Evolutionary conservation across 2,329 filamentous ascomycete species (phyloP).

Genomic region (Diaporthe vexans): DNA sequence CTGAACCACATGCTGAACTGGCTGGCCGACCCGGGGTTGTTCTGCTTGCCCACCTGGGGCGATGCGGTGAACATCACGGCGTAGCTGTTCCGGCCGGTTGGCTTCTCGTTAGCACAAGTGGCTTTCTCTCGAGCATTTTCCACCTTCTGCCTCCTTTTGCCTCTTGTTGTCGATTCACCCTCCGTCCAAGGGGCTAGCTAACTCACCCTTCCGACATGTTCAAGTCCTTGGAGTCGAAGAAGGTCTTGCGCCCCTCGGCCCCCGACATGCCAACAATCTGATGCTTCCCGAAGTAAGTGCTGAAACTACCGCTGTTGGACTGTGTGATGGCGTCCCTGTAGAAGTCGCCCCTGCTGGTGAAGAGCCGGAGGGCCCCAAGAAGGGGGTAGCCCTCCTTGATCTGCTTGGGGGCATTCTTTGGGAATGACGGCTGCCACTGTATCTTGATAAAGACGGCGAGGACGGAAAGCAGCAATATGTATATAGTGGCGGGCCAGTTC

Average conservation of each 20-base stretch:
- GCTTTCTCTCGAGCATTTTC: neutral
- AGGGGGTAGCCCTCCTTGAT: conserved; percentile 41
- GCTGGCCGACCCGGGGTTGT: conserved; percentile 34
- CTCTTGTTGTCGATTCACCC: no score
- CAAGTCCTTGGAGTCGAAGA: conserved; percentile 61
- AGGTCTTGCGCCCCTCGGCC: conserved; percentile 57
- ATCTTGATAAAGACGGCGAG: conserved; percentile 42
- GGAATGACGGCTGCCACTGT: conserved; percentile 46
- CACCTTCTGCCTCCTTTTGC: neutral
- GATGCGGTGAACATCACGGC: conserved; percentile 50
- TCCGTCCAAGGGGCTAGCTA: neutral
- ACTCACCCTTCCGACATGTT: conserved; percentile 58
- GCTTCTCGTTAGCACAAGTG: neutral
- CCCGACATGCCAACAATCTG: conserved; percentile 61
- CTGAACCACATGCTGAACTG: conserved; percentile 49
- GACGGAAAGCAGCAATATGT: conserved; percentile 44
- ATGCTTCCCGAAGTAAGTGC: conserved; percentile 63
- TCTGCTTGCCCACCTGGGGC: conserved; percentile 44
- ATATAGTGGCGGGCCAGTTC: conserved; percentile 45
- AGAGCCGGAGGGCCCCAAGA: conserved; percentile 58
- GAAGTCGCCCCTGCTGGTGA: conserved; percentile 59
- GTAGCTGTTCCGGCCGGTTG: conserved; percentile 44
- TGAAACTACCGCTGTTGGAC: conserved; percentile 60
- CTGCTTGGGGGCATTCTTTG: conserved; percentile 47
- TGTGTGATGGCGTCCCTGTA: conserved; percentile 49